Base-by-base conservation (phyloP, 2,329 filamentous ascomycete genomes). In the Trichophyton benhamiae region DNA sequence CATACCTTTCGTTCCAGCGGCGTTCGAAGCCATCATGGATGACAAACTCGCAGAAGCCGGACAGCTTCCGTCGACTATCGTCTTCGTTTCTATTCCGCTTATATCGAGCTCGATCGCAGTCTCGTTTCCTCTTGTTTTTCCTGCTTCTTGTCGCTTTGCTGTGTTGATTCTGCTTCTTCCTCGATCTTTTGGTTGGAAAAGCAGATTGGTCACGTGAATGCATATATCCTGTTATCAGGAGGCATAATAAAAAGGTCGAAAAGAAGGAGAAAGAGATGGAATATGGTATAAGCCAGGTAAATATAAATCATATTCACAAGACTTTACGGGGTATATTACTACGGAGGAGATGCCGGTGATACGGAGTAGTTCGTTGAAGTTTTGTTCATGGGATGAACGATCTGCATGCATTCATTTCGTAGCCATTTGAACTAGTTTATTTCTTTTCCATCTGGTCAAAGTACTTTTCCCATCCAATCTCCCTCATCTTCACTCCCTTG, bases 391-490 rank as follows among this genome's bases (percentile, higher is more conserved):
- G 5, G 1, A 44, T 44, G 15, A 44, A n/a, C 41, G 4, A 20
- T 44, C 15, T 22, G 44, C 44, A 3, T 48, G 11, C 3, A 48
- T n/a, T 20, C 15, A 44, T 17, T 38, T 44, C 15, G 3, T 44
- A 44, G n/a, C 5, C 33, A 13, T 38, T 38, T 38, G 11, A 38
- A 13, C 33, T 4, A 3, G 33, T 38, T 57, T 38, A 62, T 59
- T 64, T 62, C 9, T 57, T 59, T 49, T 63, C 60, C 75, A 77
- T 76, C 66, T 76, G 71, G 65, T 73, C 74, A 65, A 75, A 76
- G 66, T 77, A 77, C 66, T 73, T 73, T 62, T 76, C 72, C 72
- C 74, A 75, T 7, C 76, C 75, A 22, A 77, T 64, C 57, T 76
- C 72, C 58, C 69, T 72, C 67, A 78, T 70, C 66, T 75, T 77